Percentiles rank a stretch among this genome's conserved stretches.
Conservation (phyloP, 495 filamentous ascomycete species). For the Monascus purpureus region DNA sequence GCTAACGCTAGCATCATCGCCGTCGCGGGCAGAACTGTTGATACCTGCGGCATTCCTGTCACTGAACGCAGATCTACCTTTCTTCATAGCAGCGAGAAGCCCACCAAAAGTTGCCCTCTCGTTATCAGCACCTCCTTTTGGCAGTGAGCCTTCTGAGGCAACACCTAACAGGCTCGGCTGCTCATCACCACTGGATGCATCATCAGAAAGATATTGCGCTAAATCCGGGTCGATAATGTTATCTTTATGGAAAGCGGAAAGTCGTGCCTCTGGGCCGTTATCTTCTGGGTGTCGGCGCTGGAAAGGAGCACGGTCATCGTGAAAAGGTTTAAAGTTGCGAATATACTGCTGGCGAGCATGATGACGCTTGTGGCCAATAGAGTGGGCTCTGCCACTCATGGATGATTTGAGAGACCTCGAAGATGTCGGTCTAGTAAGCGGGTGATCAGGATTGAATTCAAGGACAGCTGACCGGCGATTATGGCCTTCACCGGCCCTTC, state of each 20-base stretch:
- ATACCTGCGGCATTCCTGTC: conserved; percentile 55
- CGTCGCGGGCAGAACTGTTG: conserved; percentile 46
- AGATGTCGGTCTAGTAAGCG: conserved; percentile 70
- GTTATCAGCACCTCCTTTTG: conserved; percentile 36
- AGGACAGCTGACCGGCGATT: conserved; percentile 79
- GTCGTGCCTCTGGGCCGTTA: conserved; percentile 42
- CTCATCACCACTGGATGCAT: conserved; percentile 82
- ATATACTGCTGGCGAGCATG: conserved; percentile 72
- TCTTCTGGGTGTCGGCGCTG: conserved; percentile 59
- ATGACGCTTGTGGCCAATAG: conserved; percentile 69
- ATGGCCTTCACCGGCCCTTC: conserved; percentile 64
- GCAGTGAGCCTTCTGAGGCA: conserved; percentile 37
- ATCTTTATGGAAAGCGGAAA: conserved; percentile 90
- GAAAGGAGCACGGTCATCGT: conserved; percentile 78
- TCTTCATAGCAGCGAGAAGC: conserved; percentile 51
- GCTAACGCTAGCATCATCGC: conserved; percentile 42
- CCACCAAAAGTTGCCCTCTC: conserved; percentile 40
- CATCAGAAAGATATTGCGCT: conserved; percentile 89
- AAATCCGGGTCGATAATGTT: conserved; percentile 97
- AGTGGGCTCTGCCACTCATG: conserved; percentile 44
- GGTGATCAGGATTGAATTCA: conserved; percentile 66
- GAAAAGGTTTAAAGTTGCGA: conserved; percentile 43
- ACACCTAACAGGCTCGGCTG: conserved; percentile 76
- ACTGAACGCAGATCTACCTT: conserved; percentile 54
- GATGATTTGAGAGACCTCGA: conserved; percentile 83